Evolutionary conservation across 257 asterid species (phyloP).

Genomic region (Lycium ferocissimum): DNA sequence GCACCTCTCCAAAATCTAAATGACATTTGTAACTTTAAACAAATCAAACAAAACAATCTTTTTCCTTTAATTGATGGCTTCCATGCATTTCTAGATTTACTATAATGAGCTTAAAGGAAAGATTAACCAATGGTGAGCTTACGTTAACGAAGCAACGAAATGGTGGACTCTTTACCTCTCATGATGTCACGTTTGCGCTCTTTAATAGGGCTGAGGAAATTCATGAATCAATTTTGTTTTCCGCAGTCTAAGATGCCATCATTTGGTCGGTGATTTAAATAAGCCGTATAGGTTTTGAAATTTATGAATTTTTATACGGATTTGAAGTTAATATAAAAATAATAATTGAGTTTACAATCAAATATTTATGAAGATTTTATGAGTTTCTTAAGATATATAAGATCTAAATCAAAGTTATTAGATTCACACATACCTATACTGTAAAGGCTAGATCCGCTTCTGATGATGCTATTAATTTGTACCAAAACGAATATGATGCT

Average conservation of each 20-base stretch:
- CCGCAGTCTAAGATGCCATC: neutral
- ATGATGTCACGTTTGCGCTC: neutral
- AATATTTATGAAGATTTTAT: too few relatives aligned
- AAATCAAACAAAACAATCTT: neutral
- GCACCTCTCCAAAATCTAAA: neutral
- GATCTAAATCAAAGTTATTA: too few relatives aligned
- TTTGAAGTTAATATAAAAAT: too few relatives aligned
- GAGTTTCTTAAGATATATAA: too few relatives aligned
- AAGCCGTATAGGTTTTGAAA: neutral
- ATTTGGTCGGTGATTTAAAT: neutral
- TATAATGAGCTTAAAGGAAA: neutral
- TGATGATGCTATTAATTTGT: too few relatives aligned
- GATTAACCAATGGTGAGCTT: neutral
- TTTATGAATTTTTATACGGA: too few relatives aligned
- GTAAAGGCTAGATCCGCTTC: too few relatives aligned
- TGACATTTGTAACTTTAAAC: neutral
- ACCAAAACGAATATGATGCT: neutral
- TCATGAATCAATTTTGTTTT: neutral
- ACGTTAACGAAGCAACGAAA: neutral
- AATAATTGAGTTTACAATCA: too few relatives aligned
- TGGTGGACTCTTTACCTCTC: neutral
- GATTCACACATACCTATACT: too few relatives aligned
- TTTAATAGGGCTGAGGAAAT: neutral
- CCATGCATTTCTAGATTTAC: neutral
- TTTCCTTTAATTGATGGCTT: neutral